A percentile compares a stretch with the other conserved stretches of the same genome.
Conservation (phyloP, 2,329 filamentous ascomycete genomes). For the Xylariaceae sp. region DNA sequence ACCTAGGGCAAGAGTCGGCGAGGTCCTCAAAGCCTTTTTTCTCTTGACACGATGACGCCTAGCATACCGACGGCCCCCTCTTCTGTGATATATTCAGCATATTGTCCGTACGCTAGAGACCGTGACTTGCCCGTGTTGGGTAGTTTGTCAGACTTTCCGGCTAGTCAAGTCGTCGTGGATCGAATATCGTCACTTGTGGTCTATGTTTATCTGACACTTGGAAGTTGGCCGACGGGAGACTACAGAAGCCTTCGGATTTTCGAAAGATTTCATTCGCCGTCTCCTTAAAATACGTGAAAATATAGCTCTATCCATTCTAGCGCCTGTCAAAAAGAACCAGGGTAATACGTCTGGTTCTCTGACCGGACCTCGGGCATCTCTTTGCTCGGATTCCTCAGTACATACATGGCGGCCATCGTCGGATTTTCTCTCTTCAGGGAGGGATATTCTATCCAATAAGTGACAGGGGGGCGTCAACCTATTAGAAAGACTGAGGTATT, state of each 20-base stretch:
- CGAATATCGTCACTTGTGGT: neutral
- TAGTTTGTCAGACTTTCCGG: neutral
- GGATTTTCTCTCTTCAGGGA: neutral
- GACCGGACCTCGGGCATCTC: neutral
- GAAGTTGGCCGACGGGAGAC: neutral
- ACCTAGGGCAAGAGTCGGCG: slow-evolving; percentile 19
- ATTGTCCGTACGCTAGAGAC: neutral
- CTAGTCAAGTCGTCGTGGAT: neutral
- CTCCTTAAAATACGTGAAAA: neutral
- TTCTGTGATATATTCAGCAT: neutral
- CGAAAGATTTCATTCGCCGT: neutral
- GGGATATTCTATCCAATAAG: neutral
- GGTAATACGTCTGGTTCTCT: neutral
- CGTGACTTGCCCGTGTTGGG: neutral
- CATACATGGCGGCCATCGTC: neutral
- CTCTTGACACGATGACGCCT: neutral
- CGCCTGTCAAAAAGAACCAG: neutral
- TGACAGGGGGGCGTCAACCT: too few relatives aligned
- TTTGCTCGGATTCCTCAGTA: neutral
- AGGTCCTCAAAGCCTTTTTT: slow-evolving; percentile 2
- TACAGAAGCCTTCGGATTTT: neutral
- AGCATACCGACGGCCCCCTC: neutral
- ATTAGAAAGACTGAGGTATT: too few relatives aligned
- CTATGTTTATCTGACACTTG: neutral
- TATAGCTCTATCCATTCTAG: neutral